A percentile compares a stretch with the other conserved stretches of the same genome.
These are phyloP conservation scores for Annona cherimola DNA, from an alignment of 164 flowering plant genomes.

Conservation along the genomic window DNA sequence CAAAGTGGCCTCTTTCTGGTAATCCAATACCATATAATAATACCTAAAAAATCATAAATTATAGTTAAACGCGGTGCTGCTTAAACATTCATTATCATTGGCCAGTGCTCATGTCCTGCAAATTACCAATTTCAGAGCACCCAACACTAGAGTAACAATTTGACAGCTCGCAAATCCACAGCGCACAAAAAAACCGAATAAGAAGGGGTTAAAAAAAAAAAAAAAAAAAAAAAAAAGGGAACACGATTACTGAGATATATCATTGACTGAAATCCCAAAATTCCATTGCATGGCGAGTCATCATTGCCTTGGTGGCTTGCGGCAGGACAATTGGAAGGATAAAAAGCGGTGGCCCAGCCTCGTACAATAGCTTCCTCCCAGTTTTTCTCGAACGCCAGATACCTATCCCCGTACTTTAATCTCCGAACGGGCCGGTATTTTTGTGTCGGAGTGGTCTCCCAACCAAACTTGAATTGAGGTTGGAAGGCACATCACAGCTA, in stretches of 20 bases:
- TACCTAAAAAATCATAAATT: no score
- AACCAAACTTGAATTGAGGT: slow-evolving; percentile 46
- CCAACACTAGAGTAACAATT: no score
- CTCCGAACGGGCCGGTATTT: slow-evolving; percentile 34
- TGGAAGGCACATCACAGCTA: slow-evolving; percentile 50
- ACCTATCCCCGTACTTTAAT: no score
- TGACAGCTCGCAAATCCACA: no score
- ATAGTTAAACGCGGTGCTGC: no score
- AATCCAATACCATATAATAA: no score
- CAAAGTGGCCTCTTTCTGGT: no score
- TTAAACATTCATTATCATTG: no score
- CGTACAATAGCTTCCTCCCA: slow-evolving; percentile 61
- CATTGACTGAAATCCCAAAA: neutral
- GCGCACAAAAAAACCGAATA: no score
- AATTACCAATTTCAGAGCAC: no score
- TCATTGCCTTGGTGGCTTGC: slow-evolving; percentile 15
- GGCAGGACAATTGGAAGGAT: slow-evolving; percentile 49
- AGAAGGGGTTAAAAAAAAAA: no score
- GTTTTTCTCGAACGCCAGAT: slow-evolving; percentile 13
- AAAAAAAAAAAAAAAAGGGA: neutral
- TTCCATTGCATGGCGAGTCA: neutral
- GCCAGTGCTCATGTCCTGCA: no score
- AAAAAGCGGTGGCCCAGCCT: slow-evolving; percentile 82
- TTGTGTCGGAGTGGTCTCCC: slow-evolving; percentile 67
- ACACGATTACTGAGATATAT: neutral